Percentiles rank a stretch among this genome's conserved stretches.
These are phyloP conservation scores for Aspergillus carlsbadensis DNA, from an alignment of 495 filamentous ascomycete genomes.

Conservation along the genomic window DNA sequence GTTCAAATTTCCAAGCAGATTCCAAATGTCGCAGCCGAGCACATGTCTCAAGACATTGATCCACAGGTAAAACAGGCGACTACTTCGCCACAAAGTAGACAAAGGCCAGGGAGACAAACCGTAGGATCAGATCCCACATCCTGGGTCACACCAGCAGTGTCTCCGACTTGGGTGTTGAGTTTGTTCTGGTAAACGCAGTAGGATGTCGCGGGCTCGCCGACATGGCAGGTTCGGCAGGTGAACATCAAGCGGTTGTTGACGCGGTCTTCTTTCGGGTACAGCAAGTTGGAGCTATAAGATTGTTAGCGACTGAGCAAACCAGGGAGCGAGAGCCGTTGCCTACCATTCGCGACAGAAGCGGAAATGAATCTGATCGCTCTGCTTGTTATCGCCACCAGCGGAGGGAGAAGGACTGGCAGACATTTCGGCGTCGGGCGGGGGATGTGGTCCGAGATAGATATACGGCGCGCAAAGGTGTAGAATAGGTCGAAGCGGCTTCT, in stretches of 20 bases:
- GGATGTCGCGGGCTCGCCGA: slow-evolving; percentile 77
- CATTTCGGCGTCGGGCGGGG: slow-evolving; percentile 24
- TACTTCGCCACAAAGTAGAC: slow-evolving; percentile 51
- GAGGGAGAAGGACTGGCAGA: slow-evolving; percentile 63
- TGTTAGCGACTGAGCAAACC: slow-evolving; percentile 18
- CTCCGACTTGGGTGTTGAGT: slow-evolving; percentile 81
- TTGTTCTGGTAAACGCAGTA: slow-evolving; percentile 91
- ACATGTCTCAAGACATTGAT: slow-evolving; percentile 17
- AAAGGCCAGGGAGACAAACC: slow-evolving; percentile 69
- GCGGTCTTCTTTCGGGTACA: slow-evolving; percentile 92
- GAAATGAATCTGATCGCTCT: slow-evolving; percentile 83
- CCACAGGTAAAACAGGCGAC: slow-evolving; percentile 51
- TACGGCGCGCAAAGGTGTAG: background rate
- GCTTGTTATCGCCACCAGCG: slow-evolving; percentile 52
- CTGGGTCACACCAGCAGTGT: slow-evolving; percentile 95
- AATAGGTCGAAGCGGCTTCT: background rate
- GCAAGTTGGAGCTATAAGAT: slow-evolving; percentile 76
- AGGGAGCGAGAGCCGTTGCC: slow-evolving; percentile 15
- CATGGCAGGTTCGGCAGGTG: slow-evolving; percentile 88
- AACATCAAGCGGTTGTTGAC: slow-evolving; percentile 64
- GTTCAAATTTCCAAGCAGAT: slow-evolving; percentile 9
- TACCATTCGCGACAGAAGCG: slow-evolving; percentile 96
- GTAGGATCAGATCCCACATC: slow-evolving; percentile 97
- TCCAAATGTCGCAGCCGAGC: slow-evolving; percentile 18
- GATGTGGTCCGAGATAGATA: background rate